Percentiles rank a stretch among this genome's conserved stretches.
These are phyloP conservation scores for Apiospora sp. DNA, from an alignment of 2,329 filamentous ascomycete genomes.

Conservation along the genomic window DNA sequence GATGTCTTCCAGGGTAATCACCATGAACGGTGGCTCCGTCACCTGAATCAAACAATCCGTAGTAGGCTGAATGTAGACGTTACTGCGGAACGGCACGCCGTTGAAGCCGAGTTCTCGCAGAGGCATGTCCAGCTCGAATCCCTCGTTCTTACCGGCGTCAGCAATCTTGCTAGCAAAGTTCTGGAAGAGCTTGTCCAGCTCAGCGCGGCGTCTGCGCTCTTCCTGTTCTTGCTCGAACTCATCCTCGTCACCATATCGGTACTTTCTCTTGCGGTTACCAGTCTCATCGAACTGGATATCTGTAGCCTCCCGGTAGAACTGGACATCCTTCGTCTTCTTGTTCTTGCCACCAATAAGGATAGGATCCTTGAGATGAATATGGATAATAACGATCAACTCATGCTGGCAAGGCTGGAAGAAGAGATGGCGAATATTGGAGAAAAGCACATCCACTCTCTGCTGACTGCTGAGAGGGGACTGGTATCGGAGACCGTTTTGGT, in stretches of 20 bases:
- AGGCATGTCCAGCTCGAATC: constrained; percentile 93
- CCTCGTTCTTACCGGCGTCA: constrained; percentile 90
- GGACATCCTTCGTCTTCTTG: constrained; percentile 98
- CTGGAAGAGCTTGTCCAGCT: constrained; percentile 95
- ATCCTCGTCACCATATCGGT: constrained; percentile 96
- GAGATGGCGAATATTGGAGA: constrained; percentile 97
- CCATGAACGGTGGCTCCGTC: constrained; percentile 95
- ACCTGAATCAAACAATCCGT: constrained; percentile 97
- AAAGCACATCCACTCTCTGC: constrained; percentile 90
- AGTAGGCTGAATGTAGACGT: constrained; percentile 93
- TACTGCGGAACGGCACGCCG: constrained; percentile 94
- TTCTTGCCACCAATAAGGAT: constrained; percentile 92
- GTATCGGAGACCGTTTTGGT: constrained; percentile 98
- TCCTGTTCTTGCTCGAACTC: constrained; percentile 99
- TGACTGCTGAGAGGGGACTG: constrained; percentile 81
- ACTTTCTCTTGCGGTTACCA: constrained; percentile 96
- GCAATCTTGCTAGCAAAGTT: constrained; percentile 97
- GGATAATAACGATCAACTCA: constrained; percentile 96
- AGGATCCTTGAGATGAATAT: constrained; percentile 96
- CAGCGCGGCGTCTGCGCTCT: constrained; percentile 87
- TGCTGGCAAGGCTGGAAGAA: constrained; percentile 99
- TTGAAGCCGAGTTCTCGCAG: constrained; percentile 97
- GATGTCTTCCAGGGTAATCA: constrained; percentile 93
- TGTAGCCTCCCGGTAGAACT: constrained; percentile 97
- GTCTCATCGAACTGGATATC: constrained; percentile 99